Conservation (phyloP, 768 basidiomycete genomes). For the Nidula microcarpa region DNA sequence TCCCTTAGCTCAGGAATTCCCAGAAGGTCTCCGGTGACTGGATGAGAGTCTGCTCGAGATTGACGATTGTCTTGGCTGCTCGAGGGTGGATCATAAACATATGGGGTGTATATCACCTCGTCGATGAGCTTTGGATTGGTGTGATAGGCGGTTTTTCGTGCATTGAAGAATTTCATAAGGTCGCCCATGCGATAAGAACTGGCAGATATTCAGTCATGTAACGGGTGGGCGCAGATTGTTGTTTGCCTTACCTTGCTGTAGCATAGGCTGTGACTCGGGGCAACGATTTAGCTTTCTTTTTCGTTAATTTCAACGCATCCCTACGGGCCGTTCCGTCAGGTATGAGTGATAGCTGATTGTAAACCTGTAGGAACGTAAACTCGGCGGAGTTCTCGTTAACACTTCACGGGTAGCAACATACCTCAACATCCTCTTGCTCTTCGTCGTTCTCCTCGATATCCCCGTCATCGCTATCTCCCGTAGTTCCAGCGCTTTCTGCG, state of each 20-base stretch:
- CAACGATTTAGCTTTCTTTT: constrained; percentile 89
- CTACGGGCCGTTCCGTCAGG: constrained; percentile 91
- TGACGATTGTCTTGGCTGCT: constrained; percentile 23
- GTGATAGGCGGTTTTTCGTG: constrained; percentile 76
- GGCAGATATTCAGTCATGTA: constrained; percentile 1
- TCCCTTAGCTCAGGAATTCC: constrained; percentile 69
- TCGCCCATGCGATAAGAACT: constrained; percentile 90
- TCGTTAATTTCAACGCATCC: constrained; percentile 86
- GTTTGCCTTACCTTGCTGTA: constrained; percentile 68
- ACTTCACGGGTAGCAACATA: constrained; percentile 9
- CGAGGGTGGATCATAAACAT: constrained; percentile 63
- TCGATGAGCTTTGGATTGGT: constrained; percentile 88
- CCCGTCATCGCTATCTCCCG: constrained; percentile 60
- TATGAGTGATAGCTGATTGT: constrained; percentile 90
- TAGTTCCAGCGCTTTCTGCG: constrained; percentile 36
- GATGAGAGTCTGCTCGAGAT: constrained; percentile 19
- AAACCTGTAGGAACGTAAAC: constrained; percentile 51
- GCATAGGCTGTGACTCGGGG: constrained; percentile 97
- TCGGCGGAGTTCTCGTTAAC: not conserved
- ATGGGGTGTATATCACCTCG: constrained; percentile 92
- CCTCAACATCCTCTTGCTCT: constrained; percentile 61
- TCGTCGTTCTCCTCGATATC: constrained; percentile 64
- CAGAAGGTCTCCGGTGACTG: constrained; percentile 68
- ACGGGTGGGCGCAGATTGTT: not conserved
- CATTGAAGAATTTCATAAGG: constrained; percentile 85